Conservation (phyloP, 306 rosid species). For the Cotoneaster glaucophyllus region DNA sequence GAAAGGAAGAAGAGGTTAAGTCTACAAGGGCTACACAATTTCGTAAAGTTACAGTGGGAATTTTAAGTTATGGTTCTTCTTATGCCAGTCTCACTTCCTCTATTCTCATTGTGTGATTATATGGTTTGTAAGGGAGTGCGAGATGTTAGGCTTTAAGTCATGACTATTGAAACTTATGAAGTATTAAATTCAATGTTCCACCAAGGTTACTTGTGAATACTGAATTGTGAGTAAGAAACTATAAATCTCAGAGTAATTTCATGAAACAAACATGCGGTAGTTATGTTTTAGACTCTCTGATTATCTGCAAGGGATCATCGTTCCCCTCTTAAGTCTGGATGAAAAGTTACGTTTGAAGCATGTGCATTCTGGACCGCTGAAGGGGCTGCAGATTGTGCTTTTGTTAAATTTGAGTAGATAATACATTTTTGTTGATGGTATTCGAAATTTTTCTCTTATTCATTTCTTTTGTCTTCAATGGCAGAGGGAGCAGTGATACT, state of each 20-base stretch:
- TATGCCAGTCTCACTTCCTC: background rate
- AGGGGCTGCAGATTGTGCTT: background rate
- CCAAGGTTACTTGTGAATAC: background rate
- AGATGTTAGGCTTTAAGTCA: background rate
- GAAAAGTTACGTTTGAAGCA: background rate
- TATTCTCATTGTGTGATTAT: background rate
- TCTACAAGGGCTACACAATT: background rate
- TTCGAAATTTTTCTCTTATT: background rate
- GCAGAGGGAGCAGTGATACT: slow-evolving; percentile 11
- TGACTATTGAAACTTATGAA: background rate
- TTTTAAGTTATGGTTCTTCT: background rate
- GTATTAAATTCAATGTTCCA: background rate
- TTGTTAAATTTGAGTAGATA: background rate
- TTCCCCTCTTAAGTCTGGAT: background rate
- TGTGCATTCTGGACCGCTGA: background rate
- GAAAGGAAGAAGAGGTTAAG: background rate
- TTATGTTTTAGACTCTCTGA: too few species aligned
- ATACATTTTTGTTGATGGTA: background rate
- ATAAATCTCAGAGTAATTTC: background rate
- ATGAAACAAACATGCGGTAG: background rate
- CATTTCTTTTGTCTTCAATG: background rate
- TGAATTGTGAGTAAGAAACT: background rate
- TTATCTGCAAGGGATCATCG: background rate
- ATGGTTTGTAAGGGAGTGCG: background rate
- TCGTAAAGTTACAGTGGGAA: background rate